Conservation (phyloP, 768 basidiomycete genomes). For the Omphalotus guepiniiformis region DNA sequence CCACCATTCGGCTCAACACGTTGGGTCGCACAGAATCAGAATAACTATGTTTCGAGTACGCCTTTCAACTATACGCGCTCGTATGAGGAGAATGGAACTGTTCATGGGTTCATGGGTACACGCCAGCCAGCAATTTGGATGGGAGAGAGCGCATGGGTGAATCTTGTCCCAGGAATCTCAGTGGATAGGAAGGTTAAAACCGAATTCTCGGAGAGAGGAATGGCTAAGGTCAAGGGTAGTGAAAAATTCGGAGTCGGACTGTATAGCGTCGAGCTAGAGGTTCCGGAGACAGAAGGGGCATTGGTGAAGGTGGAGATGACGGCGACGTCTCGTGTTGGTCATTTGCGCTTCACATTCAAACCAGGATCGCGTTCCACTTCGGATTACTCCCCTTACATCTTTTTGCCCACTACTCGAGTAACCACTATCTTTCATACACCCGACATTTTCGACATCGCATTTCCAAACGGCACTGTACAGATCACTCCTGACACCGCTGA, state of each 20-base stretch:
- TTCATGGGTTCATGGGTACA: conserved; percentile 78
- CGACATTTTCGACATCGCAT: conserved; percentile 31
- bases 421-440: conserved; percentile 38
- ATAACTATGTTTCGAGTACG: conserved; percentile 70
- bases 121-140: conserved; percentile 90
- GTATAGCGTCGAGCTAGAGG: conserved; percentile 53
- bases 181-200: conserved; percentile 36
- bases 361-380: conserved; percentile 17
- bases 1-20: conserved; percentile 86
- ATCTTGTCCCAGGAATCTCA: conserved; percentile 55
- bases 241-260: conserved; percentile 52
- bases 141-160: conserved; percentile 69
- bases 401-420: conserved; percentile 64
- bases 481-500: conserved; percentile 41
- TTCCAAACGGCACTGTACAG: conserved; percentile 46
- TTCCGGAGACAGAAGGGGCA: conserved; percentile 41
- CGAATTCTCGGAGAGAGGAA: conserved; percentile 55
- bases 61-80: conserved; percentile 61
- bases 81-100: conserved; percentile 17
- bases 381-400: conserved; percentile 45
- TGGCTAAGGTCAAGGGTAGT: conserved; percentile 45
- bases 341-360: conserved; percentile 66
- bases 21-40: conserved; percentile 78
- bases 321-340: conserved; percentile 70
- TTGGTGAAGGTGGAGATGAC: conserved; percentile 54